A percentile compares a stretch with the other conserved stretches of the same genome.
Evolutionary conservation across 441 rosid genomes (phyloP).

Genomic region (Adansonia grandidieri): DNA sequence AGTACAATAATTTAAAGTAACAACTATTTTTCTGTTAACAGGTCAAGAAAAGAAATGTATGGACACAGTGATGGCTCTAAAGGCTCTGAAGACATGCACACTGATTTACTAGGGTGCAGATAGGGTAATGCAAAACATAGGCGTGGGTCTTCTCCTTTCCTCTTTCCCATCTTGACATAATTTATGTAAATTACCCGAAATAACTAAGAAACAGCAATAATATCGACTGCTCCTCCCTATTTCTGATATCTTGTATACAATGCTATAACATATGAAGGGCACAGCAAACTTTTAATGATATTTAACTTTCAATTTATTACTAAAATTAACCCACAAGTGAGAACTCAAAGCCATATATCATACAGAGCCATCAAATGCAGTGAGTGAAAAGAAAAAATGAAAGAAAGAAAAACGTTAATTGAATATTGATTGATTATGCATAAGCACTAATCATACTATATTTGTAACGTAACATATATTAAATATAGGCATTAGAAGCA

Average conservation of each 20-base stretch:
- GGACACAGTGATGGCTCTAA: not conserved
- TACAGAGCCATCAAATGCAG: too few relatives aligned
- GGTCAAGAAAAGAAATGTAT: not conserved
- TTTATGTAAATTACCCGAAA: not conserved
- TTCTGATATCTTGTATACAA: not conserved
- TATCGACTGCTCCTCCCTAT: not conserved
- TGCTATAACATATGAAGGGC: too few relatives aligned
- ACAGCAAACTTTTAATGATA: too few relatives aligned
- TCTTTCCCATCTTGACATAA: not conserved
- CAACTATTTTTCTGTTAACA: slow-evolving; percentile 11
- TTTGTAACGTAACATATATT: too few relatives aligned
- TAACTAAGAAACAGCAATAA: not conserved
- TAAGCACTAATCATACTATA: too few relatives aligned
- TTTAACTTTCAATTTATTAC: too few relatives aligned
- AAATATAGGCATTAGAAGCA: too few relatives aligned
- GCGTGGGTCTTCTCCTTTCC: not conserved
- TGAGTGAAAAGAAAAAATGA: too few relatives aligned
- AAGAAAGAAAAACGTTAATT: too few relatives aligned
- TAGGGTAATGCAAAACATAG: not conserved
- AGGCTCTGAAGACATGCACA: not conserved
- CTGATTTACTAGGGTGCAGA: not conserved
- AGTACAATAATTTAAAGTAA: not conserved
- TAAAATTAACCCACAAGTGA: too few relatives aligned
- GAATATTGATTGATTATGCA: too few relatives aligned
- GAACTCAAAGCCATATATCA: too few relatives aligned